phyloP scores from a whole-genome alignment of 257 asterid species.

The Scutellaria minor region DNA sequence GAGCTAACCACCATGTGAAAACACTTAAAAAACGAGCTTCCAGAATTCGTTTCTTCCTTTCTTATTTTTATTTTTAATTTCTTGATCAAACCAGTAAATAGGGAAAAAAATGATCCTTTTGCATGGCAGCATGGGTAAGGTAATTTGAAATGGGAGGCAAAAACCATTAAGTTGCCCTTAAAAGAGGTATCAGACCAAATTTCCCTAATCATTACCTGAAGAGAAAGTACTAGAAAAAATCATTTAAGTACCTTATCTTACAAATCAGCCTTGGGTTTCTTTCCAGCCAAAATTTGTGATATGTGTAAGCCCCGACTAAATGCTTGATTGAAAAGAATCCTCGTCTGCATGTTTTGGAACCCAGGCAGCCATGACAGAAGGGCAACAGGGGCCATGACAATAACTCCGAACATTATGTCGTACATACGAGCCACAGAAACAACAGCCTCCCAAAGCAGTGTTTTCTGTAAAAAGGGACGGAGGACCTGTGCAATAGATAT shows the following conservation, averaged over 20 bases:
- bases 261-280: conserved; percentile 70
- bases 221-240: conserved; percentile 11
- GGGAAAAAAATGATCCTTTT: neutral
- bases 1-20: neutral
- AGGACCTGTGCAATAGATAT: conserved; percentile 84
- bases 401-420: conserved; percentile 89
- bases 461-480: conserved; percentile 67
- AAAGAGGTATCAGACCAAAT: neutral
- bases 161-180: neutral
- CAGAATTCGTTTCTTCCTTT: neutral
- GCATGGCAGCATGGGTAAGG: neutral
- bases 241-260: conserved; percentile 55
- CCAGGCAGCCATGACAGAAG: conserved; percentile 97
- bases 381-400: conserved; percentile 88
- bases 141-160: neutral
- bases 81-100: neutral
- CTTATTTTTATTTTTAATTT: neutral
- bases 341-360: conserved; percentile 97
- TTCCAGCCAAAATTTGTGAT: conserved; percentile 92
- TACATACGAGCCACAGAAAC: conserved; percentile 84
- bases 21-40: neutral
- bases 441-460: conserved; percentile 72
- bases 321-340: conserved; percentile 95
- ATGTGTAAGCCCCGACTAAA: conserved; percentile 96
- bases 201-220: neutral